Percentiles rank a stretch among this genome's conserved stretches.
Conservation (phyloP, 306 rosid species). For the Urtica urens region DNA sequence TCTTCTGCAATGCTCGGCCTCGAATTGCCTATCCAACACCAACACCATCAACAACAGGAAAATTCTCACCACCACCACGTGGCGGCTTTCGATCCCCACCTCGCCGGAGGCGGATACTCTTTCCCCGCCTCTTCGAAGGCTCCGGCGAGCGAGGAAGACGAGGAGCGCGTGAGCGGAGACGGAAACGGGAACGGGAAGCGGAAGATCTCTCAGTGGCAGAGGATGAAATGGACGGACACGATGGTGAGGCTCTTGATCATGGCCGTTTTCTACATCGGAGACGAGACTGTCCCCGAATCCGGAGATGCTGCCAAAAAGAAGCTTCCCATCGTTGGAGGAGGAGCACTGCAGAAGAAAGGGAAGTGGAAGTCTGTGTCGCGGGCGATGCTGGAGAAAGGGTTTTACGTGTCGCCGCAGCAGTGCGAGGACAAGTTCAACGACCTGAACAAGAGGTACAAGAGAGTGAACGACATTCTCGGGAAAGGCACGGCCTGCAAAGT, state of each 20-base stretch:
- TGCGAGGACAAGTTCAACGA: conserved; percentile 94
- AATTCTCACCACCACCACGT: conserved; percentile 34
- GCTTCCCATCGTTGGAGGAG: conserved; percentile 35
- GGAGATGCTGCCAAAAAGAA: conserved; percentile 41
- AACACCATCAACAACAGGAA: conserved; percentile 29
- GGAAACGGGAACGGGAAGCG: conserved; percentile 41
- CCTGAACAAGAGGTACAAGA: conserved; percentile 82
- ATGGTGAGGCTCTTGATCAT: conserved; percentile 78
- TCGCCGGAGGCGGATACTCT: conserved; percentile 35
- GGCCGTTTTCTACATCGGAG: conserved; percentile 89
- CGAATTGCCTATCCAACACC: conserved; percentile 49
- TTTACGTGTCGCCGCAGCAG: conserved; percentile 87
- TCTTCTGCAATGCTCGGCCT: conserved; percentile 47
- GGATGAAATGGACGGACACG: conserved; percentile 93
- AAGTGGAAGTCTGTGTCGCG: conserved; percentile 92
- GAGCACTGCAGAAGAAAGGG: conserved; percentile 84
- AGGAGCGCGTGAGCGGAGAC: conserved; percentile 36
- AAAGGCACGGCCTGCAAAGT: conserved; percentile 83
- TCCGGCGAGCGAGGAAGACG: conserved; percentile 66
- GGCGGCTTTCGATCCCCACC: conserved; percentile 33
- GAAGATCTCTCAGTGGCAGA: conserved; percentile 82
- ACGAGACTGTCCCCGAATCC: conserved; percentile 55
- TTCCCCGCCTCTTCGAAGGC: conserved; percentile 30
- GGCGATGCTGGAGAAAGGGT: conserved; percentile 92
- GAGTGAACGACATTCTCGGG: conserved; percentile 92